A percentile compares a stretch with the other conserved stretches of the same genome.
Conservation (phyloP, 257 asterid species). For the Solanum habrochaites region DNA sequence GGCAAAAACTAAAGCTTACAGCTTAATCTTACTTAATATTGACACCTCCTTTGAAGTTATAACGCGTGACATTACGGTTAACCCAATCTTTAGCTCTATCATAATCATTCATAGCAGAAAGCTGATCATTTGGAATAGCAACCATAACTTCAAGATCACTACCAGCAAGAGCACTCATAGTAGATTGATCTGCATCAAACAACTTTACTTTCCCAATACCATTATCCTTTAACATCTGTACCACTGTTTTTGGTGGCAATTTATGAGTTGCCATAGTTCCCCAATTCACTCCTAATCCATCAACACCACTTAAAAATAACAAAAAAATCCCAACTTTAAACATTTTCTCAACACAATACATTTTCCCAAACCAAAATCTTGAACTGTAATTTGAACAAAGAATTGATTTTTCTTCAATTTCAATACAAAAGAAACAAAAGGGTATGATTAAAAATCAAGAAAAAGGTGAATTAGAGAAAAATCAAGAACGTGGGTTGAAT, state of each 20-base stretch:
- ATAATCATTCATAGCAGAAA: constrained; percentile 39
- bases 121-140: constrained; percentile 72
- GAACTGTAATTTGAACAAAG: not conserved
- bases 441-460: not conserved
- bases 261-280: constrained; percentile 71
- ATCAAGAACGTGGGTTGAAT: not conserved
- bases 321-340: not conserved
- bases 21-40: constrained; percentile 36
- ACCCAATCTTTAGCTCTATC: constrained; percentile 64
- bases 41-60: constrained; percentile 60
- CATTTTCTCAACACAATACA: not conserved
- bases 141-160: constrained; percentile 64
- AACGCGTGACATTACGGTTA: constrained; percentile 43
- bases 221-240: constrained; percentile 47
- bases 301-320: not conserved
- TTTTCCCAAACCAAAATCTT: not conserved
- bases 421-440: not conserved
- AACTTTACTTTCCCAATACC: constrained; percentile 61
- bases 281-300: constrained; percentile 69
- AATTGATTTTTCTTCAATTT: not conserved
- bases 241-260: constrained; percentile 54
- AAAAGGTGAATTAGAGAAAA: not conserved
- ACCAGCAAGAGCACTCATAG: constrained; percentile 63
- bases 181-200: constrained; percentile 54
- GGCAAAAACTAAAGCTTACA: not conserved